Evolutionary conservation across 2,329 filamentous ascomycete genomes (phyloP).

Genomic region (Fusarium sororula): DNA sequence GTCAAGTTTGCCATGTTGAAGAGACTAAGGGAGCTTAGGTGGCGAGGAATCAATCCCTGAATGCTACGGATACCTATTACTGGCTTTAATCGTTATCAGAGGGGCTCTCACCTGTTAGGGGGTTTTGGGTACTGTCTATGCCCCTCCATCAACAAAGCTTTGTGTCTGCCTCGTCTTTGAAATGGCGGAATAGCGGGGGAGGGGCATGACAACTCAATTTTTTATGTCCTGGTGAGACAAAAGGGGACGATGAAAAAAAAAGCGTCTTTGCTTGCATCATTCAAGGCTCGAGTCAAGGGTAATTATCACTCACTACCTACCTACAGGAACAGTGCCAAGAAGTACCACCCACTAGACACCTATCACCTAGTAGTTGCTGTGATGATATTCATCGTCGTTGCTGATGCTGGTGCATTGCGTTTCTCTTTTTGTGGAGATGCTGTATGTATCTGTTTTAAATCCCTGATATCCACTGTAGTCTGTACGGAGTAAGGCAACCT

Average conservation of each 20-base stretch:
- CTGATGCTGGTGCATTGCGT: constrained; percentile 23
- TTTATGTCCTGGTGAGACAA: not conserved
- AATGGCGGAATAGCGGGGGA: constrained; percentile 26
- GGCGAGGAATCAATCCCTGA: not conserved
- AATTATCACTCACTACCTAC: not conserved
- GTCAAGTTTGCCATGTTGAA: not conserved
- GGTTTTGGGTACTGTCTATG: not conserved
- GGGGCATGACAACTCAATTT: constrained; percentile 11
- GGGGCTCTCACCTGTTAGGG: not conserved
- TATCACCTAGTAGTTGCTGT: not conserved
- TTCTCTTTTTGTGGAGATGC: constrained; percentile 15
- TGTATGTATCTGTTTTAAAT: not conserved
- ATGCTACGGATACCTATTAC: not conserved
- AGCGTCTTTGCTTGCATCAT: not conserved
- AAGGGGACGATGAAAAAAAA: not conserved
- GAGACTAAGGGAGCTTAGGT: not conserved
- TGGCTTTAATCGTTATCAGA: constrained; percentile 9
- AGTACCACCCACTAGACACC: not conserved
- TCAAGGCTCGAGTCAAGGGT: not conserved
- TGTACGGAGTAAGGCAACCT: constrained; percentile 15
- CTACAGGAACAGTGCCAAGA: not conserved
- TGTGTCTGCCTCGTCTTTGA: not conserved
- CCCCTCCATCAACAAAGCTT: constrained; percentile 15
- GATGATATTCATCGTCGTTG: not conserved
- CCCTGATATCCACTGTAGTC: constrained; percentile 21